These are phyloP conservation scores for Dictyostelium citrinum DNA, from an alignment of 78 protist genomes.

Conservation along the genomic window DNA sequence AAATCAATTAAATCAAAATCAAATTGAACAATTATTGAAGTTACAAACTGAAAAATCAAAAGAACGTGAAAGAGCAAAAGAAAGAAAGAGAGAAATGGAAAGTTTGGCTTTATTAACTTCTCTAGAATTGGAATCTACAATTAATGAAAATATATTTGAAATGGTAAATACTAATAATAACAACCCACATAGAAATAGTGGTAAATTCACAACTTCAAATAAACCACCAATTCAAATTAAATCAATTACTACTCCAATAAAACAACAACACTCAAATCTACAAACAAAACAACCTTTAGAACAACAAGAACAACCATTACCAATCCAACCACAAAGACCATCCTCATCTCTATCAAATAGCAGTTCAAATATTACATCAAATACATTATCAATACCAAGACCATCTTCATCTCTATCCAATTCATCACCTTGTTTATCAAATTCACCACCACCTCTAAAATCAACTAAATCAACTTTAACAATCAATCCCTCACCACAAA, in stretches of 20 bases:
- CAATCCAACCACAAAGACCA: background rate
- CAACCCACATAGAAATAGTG: background rate
- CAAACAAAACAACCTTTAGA: background rate
- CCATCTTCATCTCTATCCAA: background rate
- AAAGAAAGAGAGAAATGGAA: background rate
- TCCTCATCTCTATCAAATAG: background rate
- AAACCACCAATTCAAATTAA: background rate
- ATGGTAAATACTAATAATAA: background rate
- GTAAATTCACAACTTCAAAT: background rate
- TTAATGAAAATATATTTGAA: background rate
- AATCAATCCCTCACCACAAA: background rate
- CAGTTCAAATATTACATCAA: background rate
- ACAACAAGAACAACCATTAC: background rate
- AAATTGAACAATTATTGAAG: background rate
- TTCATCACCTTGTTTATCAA: background rate
- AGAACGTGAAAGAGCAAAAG: background rate
- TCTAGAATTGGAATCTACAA: background rate
- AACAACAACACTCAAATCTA: background rate
- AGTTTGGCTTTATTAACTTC: background rate
- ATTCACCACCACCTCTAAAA: background rate
- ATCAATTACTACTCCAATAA: background rate
- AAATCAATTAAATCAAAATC: slow-evolving; percentile 1
- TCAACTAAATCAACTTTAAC: background rate
- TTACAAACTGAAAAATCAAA: background rate
- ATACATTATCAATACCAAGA: background rate